phyloP scores from a whole-genome alignment of 129 eudicot genomes.

The Flaveria linearis region DNA sequence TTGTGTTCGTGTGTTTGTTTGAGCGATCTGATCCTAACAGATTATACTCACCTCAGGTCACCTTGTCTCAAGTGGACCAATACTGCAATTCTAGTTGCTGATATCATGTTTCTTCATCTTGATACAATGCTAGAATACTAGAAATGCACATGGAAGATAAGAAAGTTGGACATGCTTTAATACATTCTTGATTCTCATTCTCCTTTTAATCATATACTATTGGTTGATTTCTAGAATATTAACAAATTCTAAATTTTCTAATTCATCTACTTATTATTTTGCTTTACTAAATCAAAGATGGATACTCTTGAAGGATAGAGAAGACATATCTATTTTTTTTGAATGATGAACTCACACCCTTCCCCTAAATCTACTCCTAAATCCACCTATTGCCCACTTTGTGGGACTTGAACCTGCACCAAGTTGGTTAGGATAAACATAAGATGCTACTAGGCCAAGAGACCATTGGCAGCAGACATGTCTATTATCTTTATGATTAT shows the following conservation, averaged over 20 bases:
- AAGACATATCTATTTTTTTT: not conserved
- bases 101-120: not conserved
- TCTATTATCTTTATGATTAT: not conserved
- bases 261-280: not conserved
- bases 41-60: no score
- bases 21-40: no score
- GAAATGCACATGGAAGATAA: not conserved
- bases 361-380: no score
- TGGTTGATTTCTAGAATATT: not conserved
- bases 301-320: slow-evolving; percentile 11
- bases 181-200: slow-evolving; percentile 4
- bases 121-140: slow-evolving; percentile 3
- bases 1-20: no score
- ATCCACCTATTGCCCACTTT: no score
- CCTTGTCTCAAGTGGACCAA: no score
- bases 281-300: slow-evolving; percentile 1
- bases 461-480: not conserved
- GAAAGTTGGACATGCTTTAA: slow-evolving; percentile 5
- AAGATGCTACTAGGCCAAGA: no score
- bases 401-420: no score
- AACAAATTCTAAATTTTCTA: slow-evolving; percentile 5
- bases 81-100: no score
- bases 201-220: not conserved
- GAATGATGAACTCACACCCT: no score
- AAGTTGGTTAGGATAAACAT: no score